These are phyloP conservation scores for Cucurbita argyrosperma DNA, from an alignment of 306 rosid species.

Conservation along the genomic window DNA sequence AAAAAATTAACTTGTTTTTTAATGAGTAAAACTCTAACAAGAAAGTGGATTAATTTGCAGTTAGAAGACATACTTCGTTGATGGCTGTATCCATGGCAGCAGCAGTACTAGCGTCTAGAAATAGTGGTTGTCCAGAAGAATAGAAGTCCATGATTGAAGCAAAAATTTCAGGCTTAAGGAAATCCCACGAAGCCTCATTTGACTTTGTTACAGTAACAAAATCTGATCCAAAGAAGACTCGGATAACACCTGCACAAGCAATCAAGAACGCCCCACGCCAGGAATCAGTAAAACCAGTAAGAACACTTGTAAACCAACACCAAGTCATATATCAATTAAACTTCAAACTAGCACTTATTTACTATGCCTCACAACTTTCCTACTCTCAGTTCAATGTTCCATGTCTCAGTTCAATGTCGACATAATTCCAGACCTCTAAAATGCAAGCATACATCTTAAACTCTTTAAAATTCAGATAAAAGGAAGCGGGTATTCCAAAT, in stretches of 20 bases:
- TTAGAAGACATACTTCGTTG: constrained; percentile 32
- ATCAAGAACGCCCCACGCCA: not conserved
- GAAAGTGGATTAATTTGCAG: not conserved
- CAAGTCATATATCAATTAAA: not conserved
- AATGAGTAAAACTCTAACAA: not conserved
- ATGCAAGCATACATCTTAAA: too few species aligned
- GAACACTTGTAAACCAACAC: not conserved
- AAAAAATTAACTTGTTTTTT: not conserved
- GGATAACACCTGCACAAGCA: constrained; percentile 33
- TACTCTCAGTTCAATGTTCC: too few species aligned
- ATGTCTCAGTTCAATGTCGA: too few species aligned
- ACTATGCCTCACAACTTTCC: too few species aligned
- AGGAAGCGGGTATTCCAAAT: not conserved
- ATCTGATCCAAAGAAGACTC: constrained; percentile 91
- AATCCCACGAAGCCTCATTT: constrained; percentile 69
- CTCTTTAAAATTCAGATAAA: not conserved
- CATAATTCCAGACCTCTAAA: too few species aligned
- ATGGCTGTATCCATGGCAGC: constrained; percentile 87
- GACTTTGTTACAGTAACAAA: constrained; percentile 85
- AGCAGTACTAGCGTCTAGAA: constrained; percentile 62
- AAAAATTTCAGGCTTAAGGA: constrained; percentile 78
- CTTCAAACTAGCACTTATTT: too few species aligned
- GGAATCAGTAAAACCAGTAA: not conserved
- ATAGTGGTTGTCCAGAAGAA: constrained; percentile 77
- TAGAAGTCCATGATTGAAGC: constrained; percentile 92